Base-by-base conservation (phyloP, 2,329 filamentous ascomycete species). In the Fusarium concolor region DNA sequence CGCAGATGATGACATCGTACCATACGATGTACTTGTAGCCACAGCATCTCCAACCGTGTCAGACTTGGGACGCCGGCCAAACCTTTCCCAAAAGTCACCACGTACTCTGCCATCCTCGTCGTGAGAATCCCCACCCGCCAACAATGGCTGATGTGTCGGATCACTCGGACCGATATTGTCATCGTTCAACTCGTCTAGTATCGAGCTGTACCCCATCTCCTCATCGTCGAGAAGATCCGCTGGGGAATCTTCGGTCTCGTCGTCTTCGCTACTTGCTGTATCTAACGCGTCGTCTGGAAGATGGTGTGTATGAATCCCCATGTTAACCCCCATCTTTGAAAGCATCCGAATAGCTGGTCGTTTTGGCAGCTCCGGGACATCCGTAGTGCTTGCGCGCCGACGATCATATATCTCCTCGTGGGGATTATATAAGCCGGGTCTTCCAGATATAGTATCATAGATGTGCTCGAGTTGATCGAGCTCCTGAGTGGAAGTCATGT, bases 231-330 rank as follows among this genome's bases (percentile, higher is more conserved):
- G 72, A n/a, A 75, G 72, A 20, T 74, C 75, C 9, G 74, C 72
- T 10, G 74, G 70, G 4, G 64, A 69, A n/a, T 76, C 76, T 14
- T 80, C 78, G 10, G 72, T 72, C 35, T 77, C 77, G 12, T 75
- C 71, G 7, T 74, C 70, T 12, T 79, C 77, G 4, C 72, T 74
- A 37, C 68, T 71, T 10, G 76, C 71, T 24, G 80, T 76, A 12
- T 83, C 81, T 6, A 92, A 81, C 12, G 91, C 85, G 24, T 88
- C 86, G 57, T 87, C 84, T 10, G 88, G 85, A 3, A 96, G 79
- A 56, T 89, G 88, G 67, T 94, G 91, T 5, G 92, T 94, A 67
- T 90, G 89, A 79, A 95, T 94, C 3, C 90, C 90, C 64, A 93
- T 83, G 68, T 83, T 92, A 22, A 92, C 84, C 5, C 89, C 89